Conservation (phyloP, 768 basidiomycete species). For the Boletus edulis region DNA sequence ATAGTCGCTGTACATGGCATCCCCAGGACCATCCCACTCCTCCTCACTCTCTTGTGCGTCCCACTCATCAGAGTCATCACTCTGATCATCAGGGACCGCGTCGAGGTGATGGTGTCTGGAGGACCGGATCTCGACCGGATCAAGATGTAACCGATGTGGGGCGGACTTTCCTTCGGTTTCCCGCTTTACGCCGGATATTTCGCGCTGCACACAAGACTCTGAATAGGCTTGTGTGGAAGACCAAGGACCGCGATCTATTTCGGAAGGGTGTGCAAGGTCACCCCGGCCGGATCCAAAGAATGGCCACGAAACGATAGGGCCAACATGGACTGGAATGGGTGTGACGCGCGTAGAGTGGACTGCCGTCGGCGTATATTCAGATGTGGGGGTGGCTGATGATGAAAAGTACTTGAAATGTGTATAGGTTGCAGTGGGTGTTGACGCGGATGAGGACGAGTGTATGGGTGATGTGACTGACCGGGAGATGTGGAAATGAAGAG, state of each 20-base stretch:
- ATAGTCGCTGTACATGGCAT: conserved; percentile 81
- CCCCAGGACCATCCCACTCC: conserved; percentile 71
- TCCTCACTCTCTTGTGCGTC: conserved; percentile 77
- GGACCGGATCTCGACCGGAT: conserved; percentile 71
- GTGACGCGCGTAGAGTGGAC: background rate
- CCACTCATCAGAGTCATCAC: conserved; percentile 79
- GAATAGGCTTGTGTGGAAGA: conserved; percentile 57
- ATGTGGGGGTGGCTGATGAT: conserved; percentile 8
- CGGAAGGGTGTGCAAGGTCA: conserved; percentile 61
- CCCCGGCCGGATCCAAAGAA: conserved; percentile 87
- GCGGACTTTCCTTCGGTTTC: conserved; percentile 79
- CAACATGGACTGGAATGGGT: conserved; percentile 47
- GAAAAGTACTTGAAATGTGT: conserved; percentile 21
- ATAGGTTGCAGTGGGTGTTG: conserved; percentile 28
- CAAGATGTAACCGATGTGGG: conserved; percentile 75
- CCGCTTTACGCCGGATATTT: conserved; percentile 66
- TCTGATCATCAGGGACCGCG: conserved; percentile 69
- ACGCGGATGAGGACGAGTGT: conserved; percentile 18
- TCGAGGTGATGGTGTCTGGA: conserved; percentile 67
- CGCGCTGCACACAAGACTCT: conserved; percentile 64
- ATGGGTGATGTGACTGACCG: conserved; percentile 18
- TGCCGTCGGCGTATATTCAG: conserved; percentile 1
- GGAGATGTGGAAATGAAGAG: conserved; percentile 50
- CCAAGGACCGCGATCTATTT: conserved; percentile 84
- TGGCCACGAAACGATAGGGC: conserved; percentile 86